A percentile compares a stretch with the other conserved stretches of the same genome.
Conservation (phyloP, 192 early-diverging fungal species). For the Backusella tuberculispora region DNA sequence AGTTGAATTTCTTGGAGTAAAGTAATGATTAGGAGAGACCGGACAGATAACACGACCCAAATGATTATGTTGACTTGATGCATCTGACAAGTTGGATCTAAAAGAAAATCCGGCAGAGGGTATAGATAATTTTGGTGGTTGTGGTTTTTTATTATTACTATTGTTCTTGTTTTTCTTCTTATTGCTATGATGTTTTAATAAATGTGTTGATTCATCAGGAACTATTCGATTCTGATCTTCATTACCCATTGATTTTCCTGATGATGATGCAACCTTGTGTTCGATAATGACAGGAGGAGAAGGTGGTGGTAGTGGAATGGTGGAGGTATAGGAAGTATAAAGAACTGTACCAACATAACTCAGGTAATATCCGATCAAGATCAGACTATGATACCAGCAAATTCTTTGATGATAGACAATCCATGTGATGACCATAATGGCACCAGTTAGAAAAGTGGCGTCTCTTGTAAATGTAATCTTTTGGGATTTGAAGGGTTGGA, state of each 20-base stretch:
- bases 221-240: too few species aligned
- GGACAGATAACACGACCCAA: constrained; percentile 32
- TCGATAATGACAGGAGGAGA: neutral
- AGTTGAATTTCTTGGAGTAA: neutral
- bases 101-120: neutral
- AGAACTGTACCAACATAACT: constrained; percentile 56
- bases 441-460: constrained; percentile 70
- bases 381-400: constrained; percentile 50
- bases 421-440: constrained; percentile 53
- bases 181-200: neutral
- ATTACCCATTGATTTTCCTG: neutral
- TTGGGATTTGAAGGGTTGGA: constrained; percentile 73
- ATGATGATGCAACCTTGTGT: neutral
- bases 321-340: neutral
- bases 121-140: constrained; percentile 12
- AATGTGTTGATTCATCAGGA: neutral
- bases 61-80: neutral
- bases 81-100: neutral
- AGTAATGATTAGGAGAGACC: constrained; percentile 14
- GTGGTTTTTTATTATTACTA: neutral
- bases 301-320: neutral
- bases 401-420: constrained; percentile 58
- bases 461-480: constrained; percentile 75
- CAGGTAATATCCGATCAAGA: constrained; percentile 59
- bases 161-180: too few species aligned